Percentiles rank a stretch among this genome's conserved stretches.
Conservation (phyloP, 257 asterid species). For the Penstemon eatonii region DNA sequence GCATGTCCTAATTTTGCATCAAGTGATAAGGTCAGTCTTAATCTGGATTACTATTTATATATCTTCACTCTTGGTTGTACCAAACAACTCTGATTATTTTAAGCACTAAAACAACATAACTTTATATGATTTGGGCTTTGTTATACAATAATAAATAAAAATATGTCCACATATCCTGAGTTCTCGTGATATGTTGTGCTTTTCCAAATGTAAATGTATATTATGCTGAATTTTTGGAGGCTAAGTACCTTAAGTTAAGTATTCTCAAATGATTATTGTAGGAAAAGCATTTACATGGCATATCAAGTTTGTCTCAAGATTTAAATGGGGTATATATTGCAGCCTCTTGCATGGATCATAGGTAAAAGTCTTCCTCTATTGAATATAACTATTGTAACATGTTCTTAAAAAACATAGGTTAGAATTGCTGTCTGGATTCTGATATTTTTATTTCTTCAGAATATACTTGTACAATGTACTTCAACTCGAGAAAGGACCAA, state of each 20-base stretch:
- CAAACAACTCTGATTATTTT: background rate
- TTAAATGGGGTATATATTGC: constrained; percentile 73
- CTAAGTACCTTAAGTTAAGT: constrained; percentile 9
- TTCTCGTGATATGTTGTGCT: background rate
- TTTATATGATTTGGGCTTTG: background rate
- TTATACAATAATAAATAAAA: too few species aligned
- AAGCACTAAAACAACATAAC: constrained; percentile 3
- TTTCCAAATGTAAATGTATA: background rate
- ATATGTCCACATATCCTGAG: too few species aligned
- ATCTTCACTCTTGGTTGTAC: background rate
- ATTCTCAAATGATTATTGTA: constrained; percentile 35
- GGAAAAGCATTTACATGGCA: constrained; percentile 73
- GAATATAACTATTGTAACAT: constrained; percentile 1
- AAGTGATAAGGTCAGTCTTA: constrained; percentile 48
- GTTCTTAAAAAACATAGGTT: background rate
- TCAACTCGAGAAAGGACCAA: constrained; percentile 78
- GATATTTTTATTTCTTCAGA: constrained; percentile 45
- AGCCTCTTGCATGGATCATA: constrained; percentile 95
- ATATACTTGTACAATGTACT: constrained; percentile 81
- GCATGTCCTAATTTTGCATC: constrained; percentile 63
- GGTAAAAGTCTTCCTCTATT: constrained; percentile 40
- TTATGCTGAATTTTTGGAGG: constrained; percentile 5
- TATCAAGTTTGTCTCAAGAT: constrained; percentile 92
- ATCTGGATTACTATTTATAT: background rate
- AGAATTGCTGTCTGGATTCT: background rate